phyloP scores from a whole-genome alignment of 108 stramenopile species.

The Mediolabrus comicus region DNA sequence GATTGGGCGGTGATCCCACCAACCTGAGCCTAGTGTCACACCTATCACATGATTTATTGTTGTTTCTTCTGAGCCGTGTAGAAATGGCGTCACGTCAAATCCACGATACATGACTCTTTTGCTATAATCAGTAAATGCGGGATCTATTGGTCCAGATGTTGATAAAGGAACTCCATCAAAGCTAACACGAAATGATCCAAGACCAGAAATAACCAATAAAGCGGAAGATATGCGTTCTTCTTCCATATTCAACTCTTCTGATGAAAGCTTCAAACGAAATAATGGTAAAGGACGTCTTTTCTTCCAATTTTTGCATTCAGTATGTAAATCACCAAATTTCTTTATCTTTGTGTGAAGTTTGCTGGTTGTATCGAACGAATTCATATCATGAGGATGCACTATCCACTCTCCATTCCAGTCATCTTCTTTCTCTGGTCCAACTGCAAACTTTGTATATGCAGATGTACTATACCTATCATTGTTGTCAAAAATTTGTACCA shows the following conservation, averaged over 20 bases:
- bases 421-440: conserved; percentile 18
- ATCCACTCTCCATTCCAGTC: conserved; percentile 41
- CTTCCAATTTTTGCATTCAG: conserved; percentile 21
- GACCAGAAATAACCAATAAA: conserved; percentile 32
- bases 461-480: background rate
- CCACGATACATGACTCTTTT: conserved; percentile 45
- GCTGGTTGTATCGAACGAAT: conserved; percentile 12
- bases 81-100: conserved; percentile 40
- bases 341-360: background rate
- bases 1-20: conserved; percentile 46
- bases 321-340: background rate
- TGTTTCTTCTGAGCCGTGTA: background rate
- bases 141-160: conserved; percentile 37
- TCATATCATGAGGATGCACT: conserved; percentile 28
- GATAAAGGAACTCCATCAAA: conserved; percentile 44
- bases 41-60: conserved; percentile 8
- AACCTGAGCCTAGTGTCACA: conserved; percentile 37
- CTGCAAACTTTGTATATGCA: conserved; percentile 21
- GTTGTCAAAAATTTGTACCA: conserved; percentile 5
- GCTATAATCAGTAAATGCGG: conserved; percentile 44
- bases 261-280: conserved; percentile 17
- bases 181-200: conserved; percentile 39
- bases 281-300: conserved; percentile 19
- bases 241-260: background rate
- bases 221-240: conserved; percentile 20